Evolutionary conservation across 805 yeast species (phyloP), one percentile per base, ranked within the genome.

Genomic region (Yarrowia deformans): DNA sequence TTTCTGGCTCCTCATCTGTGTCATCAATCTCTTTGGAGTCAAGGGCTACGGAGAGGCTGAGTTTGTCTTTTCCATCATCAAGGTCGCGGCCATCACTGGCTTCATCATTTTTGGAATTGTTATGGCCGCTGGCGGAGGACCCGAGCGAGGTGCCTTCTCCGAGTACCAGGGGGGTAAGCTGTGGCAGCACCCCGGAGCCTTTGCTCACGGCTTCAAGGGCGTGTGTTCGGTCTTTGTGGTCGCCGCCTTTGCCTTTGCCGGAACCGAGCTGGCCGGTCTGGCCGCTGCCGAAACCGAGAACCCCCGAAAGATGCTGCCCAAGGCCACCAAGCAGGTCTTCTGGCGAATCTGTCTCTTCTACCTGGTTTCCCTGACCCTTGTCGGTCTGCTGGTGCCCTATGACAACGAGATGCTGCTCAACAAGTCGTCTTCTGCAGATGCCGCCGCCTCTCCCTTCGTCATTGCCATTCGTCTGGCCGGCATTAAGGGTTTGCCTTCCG

Each of bases 271-370:
- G 73, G 84, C 84, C 48, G 90, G 91, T 64, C 81, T 90, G 42
- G 89, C 92, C 16, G 89, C 93, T 42, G 93, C 93, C 12, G 94
- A 90, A 79, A 81, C 91, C 34, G 84, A 79, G 56, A 85, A 88
- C 77, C 93, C 93, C 67, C 81, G 90, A 73, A 82, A 81, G 70
- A 78, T 89, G 2, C 82, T 89, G 68, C 93, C 93, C 50, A 83
- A 84, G 68, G 92, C 93, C 48, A 87, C 89, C 70, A 89, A 89
- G 77, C 92, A 90, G 79, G 90, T 89, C 2, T 89, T 90, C 79
- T 89, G 93, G 93, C 84, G 93, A 78, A 88, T 90, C 70, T 78
- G 87, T 29, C 77, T 88, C 72, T 90, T 90, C 76, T 90, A 90
- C 79, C 81, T 90, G 75, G 79, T 82, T 14, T 81, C 86, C 71